phyloP scores from a whole-genome alignment of 768 basidiomycete species.

The Cubamyces sp. region DNA sequence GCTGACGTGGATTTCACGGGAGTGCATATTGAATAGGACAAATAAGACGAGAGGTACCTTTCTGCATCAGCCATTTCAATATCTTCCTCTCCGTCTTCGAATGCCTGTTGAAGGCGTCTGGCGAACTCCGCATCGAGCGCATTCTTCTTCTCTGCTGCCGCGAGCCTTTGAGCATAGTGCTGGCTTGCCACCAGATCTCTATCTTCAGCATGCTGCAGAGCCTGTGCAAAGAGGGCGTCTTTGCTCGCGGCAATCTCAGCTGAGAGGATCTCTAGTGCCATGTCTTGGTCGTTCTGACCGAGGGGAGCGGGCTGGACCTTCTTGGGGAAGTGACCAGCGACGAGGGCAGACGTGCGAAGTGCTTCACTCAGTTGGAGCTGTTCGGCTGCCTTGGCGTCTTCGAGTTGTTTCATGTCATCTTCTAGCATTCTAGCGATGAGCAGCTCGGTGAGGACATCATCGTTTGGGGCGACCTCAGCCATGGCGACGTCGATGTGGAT shows the following conservation, averaged over 20 bases:
- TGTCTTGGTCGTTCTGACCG: constrained; percentile 29
- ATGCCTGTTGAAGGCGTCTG: constrained; percentile 36
- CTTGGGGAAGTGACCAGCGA: constrained; percentile 33
- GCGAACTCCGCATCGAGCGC: constrained; percentile 44
- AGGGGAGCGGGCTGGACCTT: background rate
- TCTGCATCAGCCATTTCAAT: constrained; percentile 39
- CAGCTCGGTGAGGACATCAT: constrained; percentile 37
- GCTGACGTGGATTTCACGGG: background rate
- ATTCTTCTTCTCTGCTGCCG: constrained; percentile 42
- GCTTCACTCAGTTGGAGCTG: constrained; percentile 39
- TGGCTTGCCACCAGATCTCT: constrained; percentile 31
- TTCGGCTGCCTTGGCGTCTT: constrained; percentile 37
- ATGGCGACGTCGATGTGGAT: background rate
- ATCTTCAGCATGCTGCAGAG: constrained; percentile 36
- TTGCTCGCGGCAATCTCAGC: constrained; percentile 35
- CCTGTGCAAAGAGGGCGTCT: constrained; percentile 40
- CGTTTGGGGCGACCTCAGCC: constrained; percentile 14
- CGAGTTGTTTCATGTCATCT: constrained; percentile 35
- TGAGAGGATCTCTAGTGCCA: constrained; percentile 36
- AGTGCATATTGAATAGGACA: background rate
- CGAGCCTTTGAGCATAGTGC: constrained; percentile 43
- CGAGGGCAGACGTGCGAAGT: constrained; percentile 33
- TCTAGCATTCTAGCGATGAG: constrained; percentile 41
- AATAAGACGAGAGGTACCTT: constrained; percentile 25
- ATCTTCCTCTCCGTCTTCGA: constrained; percentile 35